Evolutionary conservation across 208 protist species (phyloP).

Genomic region (Leishmania mexicana): DNA sequence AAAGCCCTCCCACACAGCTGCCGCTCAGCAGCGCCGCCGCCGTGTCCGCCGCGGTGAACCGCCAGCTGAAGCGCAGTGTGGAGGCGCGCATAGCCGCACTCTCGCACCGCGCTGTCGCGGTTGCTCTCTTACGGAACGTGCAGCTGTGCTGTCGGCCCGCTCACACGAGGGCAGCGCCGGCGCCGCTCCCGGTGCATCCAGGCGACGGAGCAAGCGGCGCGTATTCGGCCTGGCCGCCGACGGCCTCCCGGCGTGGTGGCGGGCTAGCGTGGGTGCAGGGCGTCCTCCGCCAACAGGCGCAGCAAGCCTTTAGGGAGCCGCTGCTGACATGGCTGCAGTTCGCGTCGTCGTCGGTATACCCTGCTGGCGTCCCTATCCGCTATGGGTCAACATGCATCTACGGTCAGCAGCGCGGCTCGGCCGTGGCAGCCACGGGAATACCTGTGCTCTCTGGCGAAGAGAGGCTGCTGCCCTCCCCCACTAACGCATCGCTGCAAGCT

Average conservation of each 20-base stretch:
- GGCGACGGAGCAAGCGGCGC: background rate
- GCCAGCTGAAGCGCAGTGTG: conserved; percentile 16
- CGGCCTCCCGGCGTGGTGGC: background rate
- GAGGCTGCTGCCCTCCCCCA: background rate
- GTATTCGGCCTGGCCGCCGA: background rate
- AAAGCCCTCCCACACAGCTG: background rate
- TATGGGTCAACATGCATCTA: no score
- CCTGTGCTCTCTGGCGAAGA: background rate
- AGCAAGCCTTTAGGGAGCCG: conserved; percentile 21
- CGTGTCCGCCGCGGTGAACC: conserved; percentile 17
- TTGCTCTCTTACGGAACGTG: background rate
- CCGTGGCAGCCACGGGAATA: background rate
- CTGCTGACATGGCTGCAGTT: conserved; percentile 1
- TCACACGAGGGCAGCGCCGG: background rate
- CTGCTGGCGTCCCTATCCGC: background rate
- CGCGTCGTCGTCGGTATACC: background rate
- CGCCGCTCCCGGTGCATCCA: background rate
- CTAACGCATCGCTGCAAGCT: background rate
- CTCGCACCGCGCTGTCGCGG: conserved; percentile 14
- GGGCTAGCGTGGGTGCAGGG: conserved; percentile 30
- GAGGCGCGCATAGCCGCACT: conserved; percentile 18
- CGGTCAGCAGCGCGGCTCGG: background rate
- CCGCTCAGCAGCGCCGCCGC: conserved; percentile 18
- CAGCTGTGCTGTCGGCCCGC: background rate
- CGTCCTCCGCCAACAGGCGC: conserved; percentile 12